Conservation (phyloP, 2,329 filamentous ascomycete genomes). For the Pyricularia pennisetigena region DNA sequence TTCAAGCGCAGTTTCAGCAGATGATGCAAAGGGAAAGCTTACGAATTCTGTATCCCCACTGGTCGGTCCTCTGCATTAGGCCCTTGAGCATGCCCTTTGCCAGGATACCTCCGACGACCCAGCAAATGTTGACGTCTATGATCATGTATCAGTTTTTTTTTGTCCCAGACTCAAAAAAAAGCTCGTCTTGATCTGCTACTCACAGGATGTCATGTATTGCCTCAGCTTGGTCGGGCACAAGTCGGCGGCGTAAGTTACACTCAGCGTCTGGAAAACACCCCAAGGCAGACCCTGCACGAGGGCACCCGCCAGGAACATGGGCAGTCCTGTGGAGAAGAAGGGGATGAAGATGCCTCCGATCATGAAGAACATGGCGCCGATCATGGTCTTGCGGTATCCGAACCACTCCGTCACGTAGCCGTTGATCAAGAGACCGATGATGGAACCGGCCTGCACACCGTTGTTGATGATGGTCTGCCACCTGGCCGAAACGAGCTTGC, state of each 20-base stretch:
- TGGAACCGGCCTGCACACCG: constrained; percentile 42
- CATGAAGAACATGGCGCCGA: constrained; percentile 34
- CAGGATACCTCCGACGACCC: constrained; percentile 11
- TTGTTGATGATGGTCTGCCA: constrained; percentile 50
- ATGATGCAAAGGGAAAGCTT: neutral
- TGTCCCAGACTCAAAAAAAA: no score
- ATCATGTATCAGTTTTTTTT: no score
- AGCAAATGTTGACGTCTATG: constrained; percentile 11
- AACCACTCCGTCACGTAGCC: constrained; percentile 40
- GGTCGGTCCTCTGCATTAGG: constrained; percentile 4
- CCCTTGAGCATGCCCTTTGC: constrained; percentile 12
- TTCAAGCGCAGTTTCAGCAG: neutral
- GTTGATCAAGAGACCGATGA: constrained; percentile 43
- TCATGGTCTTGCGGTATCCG: constrained; percentile 39
- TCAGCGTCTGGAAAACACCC: constrained; percentile 13
- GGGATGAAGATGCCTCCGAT: constrained; percentile 31
- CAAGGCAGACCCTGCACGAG: constrained; percentile 12
- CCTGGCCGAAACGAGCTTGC: constrained; percentile 29
- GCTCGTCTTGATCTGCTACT: neutral
- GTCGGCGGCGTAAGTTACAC: constrained; percentile 13
- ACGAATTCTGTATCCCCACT: constrained; percentile 11
- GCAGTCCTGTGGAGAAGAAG: constrained; percentile 11
- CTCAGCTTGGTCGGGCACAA: constrained; percentile 10
- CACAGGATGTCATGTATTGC: constrained; percentile 11
- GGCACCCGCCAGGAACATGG: constrained; percentile 11